Evolutionary conservation across 306 rosid species (phyloP), one percentile per base, ranked within the genome.

Genomic region (Lathyrus tuberosus): DNA sequence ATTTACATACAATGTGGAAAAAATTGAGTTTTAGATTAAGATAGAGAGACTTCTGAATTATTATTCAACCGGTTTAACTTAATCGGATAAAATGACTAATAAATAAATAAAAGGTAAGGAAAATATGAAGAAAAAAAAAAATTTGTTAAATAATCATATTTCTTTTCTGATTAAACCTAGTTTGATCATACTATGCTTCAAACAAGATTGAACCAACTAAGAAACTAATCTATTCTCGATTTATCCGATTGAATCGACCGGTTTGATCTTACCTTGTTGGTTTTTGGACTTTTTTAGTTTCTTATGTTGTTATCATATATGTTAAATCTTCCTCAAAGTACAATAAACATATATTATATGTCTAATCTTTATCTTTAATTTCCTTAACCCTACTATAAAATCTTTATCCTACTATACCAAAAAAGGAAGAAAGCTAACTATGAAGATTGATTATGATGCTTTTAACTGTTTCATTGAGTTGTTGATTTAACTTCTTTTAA

Each of bases 401-500:
- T 18, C 37, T 52, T 15, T 22, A 24, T 75, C 59, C 35, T 74
- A 58, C 77, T 15, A 26, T 56, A 20, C 53, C 17, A 69, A 43
- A 69, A 43, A 62, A 61, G 61, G 42, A 67, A 2, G 51, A 78
- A 65, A 74, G 54, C 61, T 5, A 69, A 40, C 40, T 57, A 11
- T 4, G 18, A 46, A 63, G 76, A 57, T n/a, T 65, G 74, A 51
- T 33, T 80, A 57, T 11, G 59, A 17, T 31, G 75, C 74, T 82
- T 80, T 80, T 51, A 76, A 82, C 91, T 87, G 89, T 90, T 84
- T 79, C 91, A 90, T 90, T 84, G 89, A 84, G 58, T 77, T 53
- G 71, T 52, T 72, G 73, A 38, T 68, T 73, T 67, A 61, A 71
- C 67, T 10, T 60, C 65, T 60, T 57, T 69, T 42, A 62, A 72